Conservation (phyloP, 1,284 basidiomycete species). For the Pascua sp. region DNA sequence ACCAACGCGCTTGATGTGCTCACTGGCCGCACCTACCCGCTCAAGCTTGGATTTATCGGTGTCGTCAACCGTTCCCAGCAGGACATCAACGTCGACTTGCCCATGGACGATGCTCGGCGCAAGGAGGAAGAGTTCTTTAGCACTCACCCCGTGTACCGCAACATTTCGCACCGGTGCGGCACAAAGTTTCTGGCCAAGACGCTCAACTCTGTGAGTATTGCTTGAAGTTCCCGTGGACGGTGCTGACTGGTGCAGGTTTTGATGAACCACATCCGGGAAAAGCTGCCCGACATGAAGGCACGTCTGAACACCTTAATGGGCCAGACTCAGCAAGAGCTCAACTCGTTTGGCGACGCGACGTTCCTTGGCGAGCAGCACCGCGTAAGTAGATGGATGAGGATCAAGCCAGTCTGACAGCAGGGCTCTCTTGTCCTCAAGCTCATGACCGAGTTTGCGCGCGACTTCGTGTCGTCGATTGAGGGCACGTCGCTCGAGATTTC, state of each 20-base stretch:
- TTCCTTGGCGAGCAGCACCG: constrained; percentile 90
- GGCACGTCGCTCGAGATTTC: constrained; percentile 96
- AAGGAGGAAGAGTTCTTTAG: constrained; percentile 91
- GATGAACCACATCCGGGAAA: constrained; percentile 97
- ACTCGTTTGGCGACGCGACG: constrained; percentile 90
- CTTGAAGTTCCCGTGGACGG: neutral
- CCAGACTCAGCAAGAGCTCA: constrained; percentile 96
- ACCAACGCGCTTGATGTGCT: constrained; percentile 96
- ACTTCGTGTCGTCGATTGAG: constrained; percentile 96
- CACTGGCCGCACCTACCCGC: constrained; percentile 91
- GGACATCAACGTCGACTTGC: constrained; percentile 89
- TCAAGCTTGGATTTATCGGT: constrained; percentile 97
- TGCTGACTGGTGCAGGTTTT: constrained; percentile 61
- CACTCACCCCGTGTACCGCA: constrained; percentile 85
- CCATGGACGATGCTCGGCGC: constrained; percentile 76
- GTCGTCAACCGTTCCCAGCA: constrained; percentile 96
- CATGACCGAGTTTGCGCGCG: constrained; percentile 98
- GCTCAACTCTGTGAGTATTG: constrained; percentile 71
- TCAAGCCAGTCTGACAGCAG: constrained; percentile 54
- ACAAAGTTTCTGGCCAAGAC: constrained; percentile 93
- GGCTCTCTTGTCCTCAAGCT: constrained; percentile 84
- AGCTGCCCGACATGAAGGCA: constrained; percentile 99
- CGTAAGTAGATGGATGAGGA: constrained; percentile 40
- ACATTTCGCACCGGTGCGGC: constrained; percentile 95
- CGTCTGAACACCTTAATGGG: constrained; percentile 97